Base-by-base conservation (phyloP, 2,329 filamentous ascomycete genomes). In the Botrytis porri region DNA sequence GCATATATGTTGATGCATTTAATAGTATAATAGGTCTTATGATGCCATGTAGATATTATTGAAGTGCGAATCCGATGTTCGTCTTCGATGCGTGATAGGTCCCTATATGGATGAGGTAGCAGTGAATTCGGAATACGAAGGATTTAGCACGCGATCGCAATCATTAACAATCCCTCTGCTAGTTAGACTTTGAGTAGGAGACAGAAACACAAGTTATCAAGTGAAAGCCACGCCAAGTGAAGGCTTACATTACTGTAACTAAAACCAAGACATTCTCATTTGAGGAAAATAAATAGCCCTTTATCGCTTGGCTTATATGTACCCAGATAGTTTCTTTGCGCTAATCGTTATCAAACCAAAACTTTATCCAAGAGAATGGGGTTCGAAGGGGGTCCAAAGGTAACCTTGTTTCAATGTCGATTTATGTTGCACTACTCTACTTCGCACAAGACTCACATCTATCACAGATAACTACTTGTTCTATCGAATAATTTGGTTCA, bases 1-100 rank as follows among this genome's bases (percentile, higher is more conserved):
- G 43, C 54, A 61, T 29, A 62, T 20, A 37, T 62, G 22, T 62
- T 45, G 67, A 62, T 37, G 29, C 67, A 70, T 70, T 57, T 70
- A 62, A 70, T 9, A 43, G 29, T 43, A n/a, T n/a, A n/a, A 10
- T 43, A 16, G 8, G 20, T 66, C 32, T 5, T 66, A 45, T 45
- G 32, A 16, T 45, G 32, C n/a, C 43, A 66, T 57, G n/a, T 32
- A 54, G 51, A 54, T 54, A 51, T 39, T n/a, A 18, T 22, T 6
- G 16, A 12, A 67, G 45, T 41, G 48, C 20, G 12, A 14, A 20
- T 16, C 25, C 39, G 35, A 16, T 20, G 45, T 67, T 66, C 25
- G 63, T 45, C 41, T 43, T 39, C n/a, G 32, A 35, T 39, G 32
- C 32, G 22, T 14, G 25, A 35, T 18, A 22, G 35, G 51, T 51